Evolutionary conservation across 352 stramenopile genomes (phyloP), one percentile per base, ranked within the genome.

Genomic region (Globisporangium alternatum): DNA sequence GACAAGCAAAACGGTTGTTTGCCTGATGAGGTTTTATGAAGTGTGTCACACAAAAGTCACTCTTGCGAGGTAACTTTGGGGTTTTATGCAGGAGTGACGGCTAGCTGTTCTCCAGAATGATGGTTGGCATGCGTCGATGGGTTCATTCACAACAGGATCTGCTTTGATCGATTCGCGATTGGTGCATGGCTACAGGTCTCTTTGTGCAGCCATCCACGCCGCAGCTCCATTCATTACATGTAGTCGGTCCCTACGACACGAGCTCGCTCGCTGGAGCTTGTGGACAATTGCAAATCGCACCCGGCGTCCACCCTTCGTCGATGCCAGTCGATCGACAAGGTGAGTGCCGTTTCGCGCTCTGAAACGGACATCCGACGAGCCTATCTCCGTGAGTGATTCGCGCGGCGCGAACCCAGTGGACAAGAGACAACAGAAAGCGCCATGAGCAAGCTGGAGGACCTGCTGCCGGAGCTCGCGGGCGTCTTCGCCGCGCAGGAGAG

Each of bases 381-480:
- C 9, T 41, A 3, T 39, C 33, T 39, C 33, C 33, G 10, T 28
- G 25, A 28, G 25, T 39, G 33, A 39, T 12, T 41, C 35, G 35
- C 9, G 15, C 35, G 10, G 35, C 7, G 12, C 35, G 15, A 9
- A 41, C 7, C 12, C 9, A 45, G 39, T 45, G 4, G 39, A 45
- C 39, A 45, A 45, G 2, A 19, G 3, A 4, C 13, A 21, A 0
- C 22, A 33, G 13, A 6, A 30, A 53, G 13, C 6, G 21, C 19
- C 7, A 91, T 91, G 83, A 83, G 75, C 61, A 64, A 70, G 53
- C 74, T 91, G 31, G 83, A 88, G 58, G 78, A 89, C 58, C 60
- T 89, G 45, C 72, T 91, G 63, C 83, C 80, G 30, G 80, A 83
- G 53, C 81, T 91, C 70, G 79, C 70, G 49, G 77, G 76, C 53